Base-by-base conservation (phyloP, 305 asterid genomes). In the Fraxinus velutina region DNA sequence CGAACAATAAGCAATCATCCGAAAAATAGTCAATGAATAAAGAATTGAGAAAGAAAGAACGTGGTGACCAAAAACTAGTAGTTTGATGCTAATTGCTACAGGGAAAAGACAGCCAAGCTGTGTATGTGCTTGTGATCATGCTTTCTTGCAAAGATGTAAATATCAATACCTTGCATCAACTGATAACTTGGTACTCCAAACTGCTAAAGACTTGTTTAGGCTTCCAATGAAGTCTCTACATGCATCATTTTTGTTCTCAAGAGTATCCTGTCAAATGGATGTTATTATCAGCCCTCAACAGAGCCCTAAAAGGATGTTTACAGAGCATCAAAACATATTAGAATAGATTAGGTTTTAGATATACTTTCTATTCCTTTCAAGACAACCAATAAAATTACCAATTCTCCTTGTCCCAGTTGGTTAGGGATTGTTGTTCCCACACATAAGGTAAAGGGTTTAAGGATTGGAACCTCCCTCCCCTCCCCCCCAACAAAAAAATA, bases 131-230 rank as follows among this genome's bases (percentile, higher is more conserved):
- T 33, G 71, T 27, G 19, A 30, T 75, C 79, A 80, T 73, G 62
- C 42, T 81, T 66, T 66, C 39, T 44, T 33, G 0, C 33, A 33
- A 32, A 64, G 21, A 78, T 73, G 44, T 80, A 70, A 79, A 66
- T 75, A 82, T 76, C 10, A 82, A 78, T 90, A 95, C 98, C 99
- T 95, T 80, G 95, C 92, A 78, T 92, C 91, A 55, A 92, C 79
- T 33, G 97, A 89, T 79, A 92, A 80, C 89, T 88, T 92, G 88
- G 83, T 84, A 71, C 92, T 90, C 96, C 92, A 91, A 83, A 94
- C 89, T 78, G 91, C 92, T 88, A 90, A 87, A 77, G 98, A 94
- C 84, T 89, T 87, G 89, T 92, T 95, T 80, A 95, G 83, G 79
- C 89, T 89, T 82, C 90, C 87, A 47, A 96, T 85, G 81, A 96